phyloP scores from a whole-genome alignment of 148 eudicot genomes.

The Rheum nobile region DNA sequence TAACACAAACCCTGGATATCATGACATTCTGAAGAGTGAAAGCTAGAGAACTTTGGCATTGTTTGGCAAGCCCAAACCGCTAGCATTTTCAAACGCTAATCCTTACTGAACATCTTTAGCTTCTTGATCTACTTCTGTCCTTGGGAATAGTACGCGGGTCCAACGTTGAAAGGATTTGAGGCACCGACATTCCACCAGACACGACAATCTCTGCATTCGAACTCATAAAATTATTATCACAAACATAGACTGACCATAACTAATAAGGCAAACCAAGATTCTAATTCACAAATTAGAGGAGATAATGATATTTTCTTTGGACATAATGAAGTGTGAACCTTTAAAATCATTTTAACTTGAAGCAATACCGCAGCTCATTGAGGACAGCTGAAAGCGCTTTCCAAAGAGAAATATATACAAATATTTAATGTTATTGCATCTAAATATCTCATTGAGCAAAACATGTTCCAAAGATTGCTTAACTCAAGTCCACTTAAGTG shows the following conservation, averaged over 20 bases:
- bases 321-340: background rate
- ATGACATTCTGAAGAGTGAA: background rate
- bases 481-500: too few relatives aligned
- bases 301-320: background rate
- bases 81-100: background rate
- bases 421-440: too few relatives aligned
- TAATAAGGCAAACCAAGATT: background rate
- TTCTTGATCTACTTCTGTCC: slow-evolving; percentile 56
- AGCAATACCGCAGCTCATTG: background rate
- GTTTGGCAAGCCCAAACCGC: background rate
- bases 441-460: too few relatives aligned
- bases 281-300: background rate
- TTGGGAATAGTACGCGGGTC: slow-evolving; percentile 34
- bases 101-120: slow-evolving; percentile 20
- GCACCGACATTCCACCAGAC: slow-evolving; percentile 98
- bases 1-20: background rate
- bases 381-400: too few relatives aligned
- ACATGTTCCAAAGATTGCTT: too few relatives aligned
- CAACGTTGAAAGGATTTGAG: slow-evolving; percentile 68
- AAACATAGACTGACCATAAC: background rate
- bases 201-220: slow-evolving; percentile 73
- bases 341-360: too few relatives aligned
- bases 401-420: too few relatives aligned
- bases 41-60: background rate
- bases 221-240: background rate